These are phyloP conservation scores for Citrus maxima DNA, from an alignment of 345 rosid genomes.

Conservation along the genomic window DNA sequence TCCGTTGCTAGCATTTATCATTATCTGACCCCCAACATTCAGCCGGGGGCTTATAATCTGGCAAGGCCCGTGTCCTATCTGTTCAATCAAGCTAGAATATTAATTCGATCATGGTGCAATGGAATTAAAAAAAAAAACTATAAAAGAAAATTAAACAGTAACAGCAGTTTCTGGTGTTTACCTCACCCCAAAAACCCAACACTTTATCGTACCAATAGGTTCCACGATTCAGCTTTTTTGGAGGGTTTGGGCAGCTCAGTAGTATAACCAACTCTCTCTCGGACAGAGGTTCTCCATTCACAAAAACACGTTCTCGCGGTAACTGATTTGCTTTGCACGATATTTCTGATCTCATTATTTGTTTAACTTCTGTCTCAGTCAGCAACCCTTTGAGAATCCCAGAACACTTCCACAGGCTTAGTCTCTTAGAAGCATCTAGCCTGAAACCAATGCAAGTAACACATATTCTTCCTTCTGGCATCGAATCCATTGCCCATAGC, in stretches of 20 bases:
- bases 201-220: constrained; percentile 80
- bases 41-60: constrained; percentile 62
- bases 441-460: constrained; percentile 59
- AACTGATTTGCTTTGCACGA: constrained; percentile 62
- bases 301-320: constrained; percentile 59
- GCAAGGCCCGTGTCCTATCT: constrained; percentile 77
- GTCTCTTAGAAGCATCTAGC: constrained; percentile 60
- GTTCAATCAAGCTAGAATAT: constrained; percentile 25
- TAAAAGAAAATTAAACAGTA: not conserved
- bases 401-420: constrained; percentile 59
- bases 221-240: constrained; percentile 72
- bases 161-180: constrained; percentile 23
- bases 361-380: constrained; percentile 45
- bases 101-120: constrained; percentile 6
- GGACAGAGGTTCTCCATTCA: constrained; percentile 50
- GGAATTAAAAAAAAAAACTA: not conserved
- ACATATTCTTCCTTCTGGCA: constrained; percentile 98
- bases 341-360: constrained; percentile 57
- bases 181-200: constrained; percentile 96
- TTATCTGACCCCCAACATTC: constrained; percentile 48
- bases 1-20: constrained; percentile 63
- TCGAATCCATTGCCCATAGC: constrained; percentile 84
- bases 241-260: constrained; percentile 67
- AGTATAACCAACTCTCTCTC: constrained; percentile 41
- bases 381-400: constrained; percentile 54